Conservation (phyloP, 202 grass and related monocot genomes). For the Zoysia matrella region DNA sequence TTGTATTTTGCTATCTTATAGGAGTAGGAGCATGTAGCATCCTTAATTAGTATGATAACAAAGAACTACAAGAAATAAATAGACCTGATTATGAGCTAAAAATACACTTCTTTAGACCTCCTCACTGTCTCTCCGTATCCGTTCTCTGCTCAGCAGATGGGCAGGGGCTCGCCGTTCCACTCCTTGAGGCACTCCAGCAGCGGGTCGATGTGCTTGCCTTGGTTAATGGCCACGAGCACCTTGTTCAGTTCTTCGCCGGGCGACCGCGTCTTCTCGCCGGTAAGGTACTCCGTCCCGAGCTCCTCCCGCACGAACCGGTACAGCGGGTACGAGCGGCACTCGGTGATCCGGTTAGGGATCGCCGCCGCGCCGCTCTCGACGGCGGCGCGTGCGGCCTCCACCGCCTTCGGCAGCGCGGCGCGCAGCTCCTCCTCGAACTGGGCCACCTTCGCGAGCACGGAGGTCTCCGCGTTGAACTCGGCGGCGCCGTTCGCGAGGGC, state of each 20-base stretch:
- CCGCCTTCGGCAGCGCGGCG: not conserved
- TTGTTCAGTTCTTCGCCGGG: too few relatives aligned
- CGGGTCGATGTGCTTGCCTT: constrained; percentile 14
- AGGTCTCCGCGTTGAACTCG: constrained; percentile 16
- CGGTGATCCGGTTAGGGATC: constrained; percentile 50
- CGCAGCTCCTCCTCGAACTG: constrained; percentile 53
- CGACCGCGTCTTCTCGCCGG: too few relatives aligned
- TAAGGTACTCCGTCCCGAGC: too few relatives aligned
- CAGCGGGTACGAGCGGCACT: constrained; percentile 27
- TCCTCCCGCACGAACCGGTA: too few relatives aligned
- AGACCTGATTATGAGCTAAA: too few relatives aligned
- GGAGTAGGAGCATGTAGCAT: too few relatives aligned
- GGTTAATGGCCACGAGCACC: too few relatives aligned
- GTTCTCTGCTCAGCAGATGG: constrained; percentile 46
- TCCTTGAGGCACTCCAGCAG: constrained; percentile 69
- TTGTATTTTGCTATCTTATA: too few relatives aligned
- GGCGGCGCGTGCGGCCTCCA: constrained; percentile 39
- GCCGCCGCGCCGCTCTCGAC: constrained; percentile 45
- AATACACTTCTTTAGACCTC: too few relatives aligned
- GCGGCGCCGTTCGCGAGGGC: not conserved
- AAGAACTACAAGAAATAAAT: too few relatives aligned
- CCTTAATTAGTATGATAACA: too few relatives aligned
- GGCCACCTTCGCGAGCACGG: constrained; percentile 60
- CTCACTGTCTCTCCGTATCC: too few relatives aligned
- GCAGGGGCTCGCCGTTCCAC: constrained; percentile 72